phyloP scores from a whole-genome alignment of 2,329 filamentous ascomycete genomes.

The Lasiodiplodia citricola region DNA sequence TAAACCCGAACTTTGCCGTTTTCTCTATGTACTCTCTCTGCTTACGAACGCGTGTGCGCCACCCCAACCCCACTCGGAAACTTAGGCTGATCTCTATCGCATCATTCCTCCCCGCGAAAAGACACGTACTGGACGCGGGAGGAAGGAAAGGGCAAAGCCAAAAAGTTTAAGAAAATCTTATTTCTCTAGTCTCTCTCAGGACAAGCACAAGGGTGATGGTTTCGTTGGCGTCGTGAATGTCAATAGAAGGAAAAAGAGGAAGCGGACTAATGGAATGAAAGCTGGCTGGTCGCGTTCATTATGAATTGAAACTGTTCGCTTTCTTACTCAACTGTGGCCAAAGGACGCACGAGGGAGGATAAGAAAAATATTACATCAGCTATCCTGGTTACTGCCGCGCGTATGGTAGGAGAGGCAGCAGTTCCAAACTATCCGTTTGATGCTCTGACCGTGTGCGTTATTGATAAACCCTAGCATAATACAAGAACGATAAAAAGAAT shows the following conservation, averaged over 20 bases:
- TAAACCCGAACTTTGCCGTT: not conserved
- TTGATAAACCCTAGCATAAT: not conserved
- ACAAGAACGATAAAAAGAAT: not conserved
- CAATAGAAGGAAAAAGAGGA: not conserved
- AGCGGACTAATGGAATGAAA: not conserved
- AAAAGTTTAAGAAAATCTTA: not conserved
- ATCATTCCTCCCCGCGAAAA: not conserved
- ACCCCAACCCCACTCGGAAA: not conserved
- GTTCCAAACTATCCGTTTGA: not conserved
- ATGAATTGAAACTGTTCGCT: not conserved
- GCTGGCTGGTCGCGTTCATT: not conserved
- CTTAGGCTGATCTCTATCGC: not conserved
- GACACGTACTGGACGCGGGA: not conserved
- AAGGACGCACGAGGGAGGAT: not conserved
- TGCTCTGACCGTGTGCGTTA: not conserved
- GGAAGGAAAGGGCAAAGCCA: not conserved
- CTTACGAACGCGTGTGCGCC: not conserved
- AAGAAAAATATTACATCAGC: not conserved
- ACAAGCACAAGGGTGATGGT: not conserved
- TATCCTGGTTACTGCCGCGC: not conserved
- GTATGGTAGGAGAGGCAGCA: not conserved
- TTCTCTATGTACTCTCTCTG: too few relatives aligned
- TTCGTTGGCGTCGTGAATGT: not conserved
- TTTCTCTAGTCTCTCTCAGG: not conserved
- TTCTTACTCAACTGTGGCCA: not conserved